Conservation (phyloP, 176 grass and related monocot genomes). For the Avena atlantica region DNA sequence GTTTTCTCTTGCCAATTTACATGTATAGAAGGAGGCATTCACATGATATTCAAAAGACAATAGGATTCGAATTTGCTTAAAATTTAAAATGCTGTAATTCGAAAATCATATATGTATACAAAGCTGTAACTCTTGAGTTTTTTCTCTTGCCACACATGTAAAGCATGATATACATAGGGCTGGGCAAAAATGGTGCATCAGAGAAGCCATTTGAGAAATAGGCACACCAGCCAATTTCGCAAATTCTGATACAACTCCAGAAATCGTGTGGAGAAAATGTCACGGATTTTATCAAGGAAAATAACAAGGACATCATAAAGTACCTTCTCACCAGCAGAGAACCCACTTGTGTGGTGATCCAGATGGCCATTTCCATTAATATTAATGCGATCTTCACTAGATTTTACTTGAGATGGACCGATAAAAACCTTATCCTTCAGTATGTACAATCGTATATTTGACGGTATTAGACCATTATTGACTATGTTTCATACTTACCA, state of each 20-base stretch:
- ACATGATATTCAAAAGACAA: too few relatives aligned
- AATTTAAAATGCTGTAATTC: too few relatives aligned
- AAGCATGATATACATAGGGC: too few relatives aligned
- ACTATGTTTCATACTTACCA: slow-evolving; percentile 28
- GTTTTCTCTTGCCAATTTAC: too few relatives aligned
- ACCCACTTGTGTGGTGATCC: slow-evolving; percentile 80
- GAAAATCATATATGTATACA: too few relatives aligned
- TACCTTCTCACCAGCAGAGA: slow-evolving; percentile 74
- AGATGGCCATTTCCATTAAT: slow-evolving; percentile 69
- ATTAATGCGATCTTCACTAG: slow-evolving; percentile 36
- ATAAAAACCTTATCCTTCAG: slow-evolving; percentile 30
- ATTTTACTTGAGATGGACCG: slow-evolving; percentile 54
- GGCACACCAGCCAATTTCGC: slow-evolving; percentile 59
- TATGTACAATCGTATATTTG: slow-evolving; percentile 18
- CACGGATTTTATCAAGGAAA: slow-evolving; percentile 15
- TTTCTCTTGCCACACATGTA: too few relatives aligned
- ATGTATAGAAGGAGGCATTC: too few relatives aligned
- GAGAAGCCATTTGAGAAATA: slow-evolving; percentile 11
- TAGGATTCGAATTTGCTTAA: too few relatives aligned
- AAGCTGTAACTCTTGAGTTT: too few relatives aligned
- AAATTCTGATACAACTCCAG: slow-evolving; percentile 57
- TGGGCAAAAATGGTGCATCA: too few relatives aligned
- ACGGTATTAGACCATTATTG: neutral
- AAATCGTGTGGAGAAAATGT: too few relatives aligned
- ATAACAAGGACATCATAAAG: neutral